Evolutionary conservation across 2,329 filamentous ascomycete species (phyloP).

Genomic region (Paecilomyces fulvus): DNA sequence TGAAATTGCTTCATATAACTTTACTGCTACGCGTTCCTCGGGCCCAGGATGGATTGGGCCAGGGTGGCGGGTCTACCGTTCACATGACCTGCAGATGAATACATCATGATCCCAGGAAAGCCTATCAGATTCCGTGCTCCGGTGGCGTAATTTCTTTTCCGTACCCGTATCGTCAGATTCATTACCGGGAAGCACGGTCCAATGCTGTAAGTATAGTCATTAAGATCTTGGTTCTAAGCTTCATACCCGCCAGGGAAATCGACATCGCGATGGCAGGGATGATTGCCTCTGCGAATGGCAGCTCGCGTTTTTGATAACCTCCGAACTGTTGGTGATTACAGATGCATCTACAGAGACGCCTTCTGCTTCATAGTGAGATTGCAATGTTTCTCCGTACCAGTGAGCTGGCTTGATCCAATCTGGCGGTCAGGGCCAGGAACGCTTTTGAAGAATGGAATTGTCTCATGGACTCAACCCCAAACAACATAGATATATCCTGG

Average conservation of each 20-base stretch:
- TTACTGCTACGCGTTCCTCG: neutral
- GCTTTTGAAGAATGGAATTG: neutral
- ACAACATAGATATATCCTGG: neutral
- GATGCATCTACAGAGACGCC: neutral
- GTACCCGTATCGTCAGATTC: neutral
- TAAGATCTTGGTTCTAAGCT: neutral
- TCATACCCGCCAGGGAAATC: neutral
- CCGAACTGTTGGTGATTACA: neutral
- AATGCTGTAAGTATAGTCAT: neutral
- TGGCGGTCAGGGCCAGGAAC: neutral
- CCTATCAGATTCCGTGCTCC: neutral
- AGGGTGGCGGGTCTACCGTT: neutral
- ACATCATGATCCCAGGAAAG: neutral
- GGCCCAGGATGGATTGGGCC: neutral
- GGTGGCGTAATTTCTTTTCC: neutral
- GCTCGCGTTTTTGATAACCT: neutral
- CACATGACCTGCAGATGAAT: neutral
- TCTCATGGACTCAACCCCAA: neutral
- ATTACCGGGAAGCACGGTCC: neutral
- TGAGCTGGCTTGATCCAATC: neutral
- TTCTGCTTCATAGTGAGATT: neutral
- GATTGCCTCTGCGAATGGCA: neutral
- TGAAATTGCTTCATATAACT: neutral
- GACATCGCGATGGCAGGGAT: neutral
- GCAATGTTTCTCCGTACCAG: neutral